Evolutionary conservation across 2,329 filamentous ascomycete genomes (phyloP).

Genomic region (Colletotrichum magnum): DNA sequence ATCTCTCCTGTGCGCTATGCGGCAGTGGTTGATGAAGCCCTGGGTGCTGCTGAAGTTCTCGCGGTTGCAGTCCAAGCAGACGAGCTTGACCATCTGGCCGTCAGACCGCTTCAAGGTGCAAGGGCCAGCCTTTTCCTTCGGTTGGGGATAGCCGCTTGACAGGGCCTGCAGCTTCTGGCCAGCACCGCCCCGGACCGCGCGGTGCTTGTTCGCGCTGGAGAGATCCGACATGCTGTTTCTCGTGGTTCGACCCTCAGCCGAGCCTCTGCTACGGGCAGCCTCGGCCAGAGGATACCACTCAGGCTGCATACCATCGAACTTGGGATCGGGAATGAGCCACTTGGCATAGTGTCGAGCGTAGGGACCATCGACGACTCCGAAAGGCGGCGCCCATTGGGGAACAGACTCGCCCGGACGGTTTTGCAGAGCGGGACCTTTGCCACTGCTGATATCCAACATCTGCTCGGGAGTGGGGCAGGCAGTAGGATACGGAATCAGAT

Average conservation of each 20-base stretch:
- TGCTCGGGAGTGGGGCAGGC: constrained; percentile 75
- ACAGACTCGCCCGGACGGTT: constrained; percentile 73
- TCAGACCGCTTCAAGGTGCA: constrained; percentile 90
- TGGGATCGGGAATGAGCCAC: constrained; percentile 92
- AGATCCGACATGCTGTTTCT: constrained; percentile 79
- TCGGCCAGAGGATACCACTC: constrained; percentile 61
- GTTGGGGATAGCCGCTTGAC: constrained; percentile 77
- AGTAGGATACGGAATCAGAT: constrained; percentile 90
- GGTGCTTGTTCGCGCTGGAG: constrained; percentile 61
- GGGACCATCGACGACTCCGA: constrained; percentile 91
- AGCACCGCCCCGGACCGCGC: constrained; percentile 62
- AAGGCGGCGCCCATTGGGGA: constrained; percentile 86
- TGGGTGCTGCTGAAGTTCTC: constrained; percentile 97
- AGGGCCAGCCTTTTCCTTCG: constrained; percentile 87
- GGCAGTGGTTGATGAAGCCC: constrained; percentile 99
- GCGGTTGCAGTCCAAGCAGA: constrained; percentile 89
- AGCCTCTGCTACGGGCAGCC: constrained; percentile 58
- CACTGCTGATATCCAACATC: constrained; percentile 79
- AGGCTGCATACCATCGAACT: constrained; percentile 80
- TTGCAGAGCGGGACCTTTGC: constrained; percentile 79
- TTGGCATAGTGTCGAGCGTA: constrained; percentile 95
- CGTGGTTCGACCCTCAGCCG: constrained; percentile 81
- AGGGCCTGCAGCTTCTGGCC: constrained; percentile 78
- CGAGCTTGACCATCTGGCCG: constrained; percentile 87
- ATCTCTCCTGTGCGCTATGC: constrained; percentile 92